A percentile compares a stretch with the other conserved stretches of the same genome.
phyloP scores from a whole-genome alignment of 2,329 filamentous ascomycete species.

The Aspergillus fischeri region DNA sequence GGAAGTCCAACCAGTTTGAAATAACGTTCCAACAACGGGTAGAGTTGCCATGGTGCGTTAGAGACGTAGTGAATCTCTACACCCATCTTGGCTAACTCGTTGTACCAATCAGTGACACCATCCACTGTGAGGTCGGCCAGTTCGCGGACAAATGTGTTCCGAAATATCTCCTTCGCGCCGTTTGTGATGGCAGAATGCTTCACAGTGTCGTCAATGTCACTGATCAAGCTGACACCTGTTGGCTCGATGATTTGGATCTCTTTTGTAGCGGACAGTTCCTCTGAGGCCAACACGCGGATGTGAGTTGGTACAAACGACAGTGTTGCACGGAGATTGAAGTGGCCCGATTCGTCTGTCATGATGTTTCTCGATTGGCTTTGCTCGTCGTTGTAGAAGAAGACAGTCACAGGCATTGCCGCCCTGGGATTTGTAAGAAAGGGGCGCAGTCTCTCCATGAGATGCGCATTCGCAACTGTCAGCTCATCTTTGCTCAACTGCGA shows the following conservation, averaged over 20 bases:
- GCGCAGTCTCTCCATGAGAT: slow-evolving; percentile 79
- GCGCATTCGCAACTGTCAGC: slow-evolving; percentile 72
- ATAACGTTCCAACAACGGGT: slow-evolving; percentile 79
- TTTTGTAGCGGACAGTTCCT: slow-evolving; percentile 76
- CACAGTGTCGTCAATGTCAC: slow-evolving; percentile 95
- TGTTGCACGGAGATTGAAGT: slow-evolving; percentile 75
- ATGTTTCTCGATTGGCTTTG: slow-evolving; percentile 80
- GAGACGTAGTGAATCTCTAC: slow-evolving; percentile 95
- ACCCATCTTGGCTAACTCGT: slow-evolving; percentile 68
- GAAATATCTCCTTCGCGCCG: slow-evolving; percentile 89
- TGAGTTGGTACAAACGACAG: slow-evolving; percentile 89
- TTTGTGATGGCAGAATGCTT: slow-evolving; percentile 88
- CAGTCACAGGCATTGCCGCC: slow-evolving; percentile 71
- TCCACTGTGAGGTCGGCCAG: slow-evolving; percentile 75
- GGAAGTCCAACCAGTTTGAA: slow-evolving; percentile 78
- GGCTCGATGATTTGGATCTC: slow-evolving; percentile 73
- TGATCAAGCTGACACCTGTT: slow-evolving; percentile 83
- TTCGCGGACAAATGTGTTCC: slow-evolving; percentile 90
- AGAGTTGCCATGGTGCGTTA: slow-evolving; percentile 98
- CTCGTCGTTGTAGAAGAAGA: slow-evolving; percentile 90
- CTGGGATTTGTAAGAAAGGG: slow-evolving; percentile 87
- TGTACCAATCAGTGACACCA: slow-evolving; percentile 89
- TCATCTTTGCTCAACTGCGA: slow-evolving; percentile 66
- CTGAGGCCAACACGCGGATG: slow-evolving; percentile 79
- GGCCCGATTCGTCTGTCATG: slow-evolving; percentile 80